Base-by-base conservation (phyloP, 2,329 filamentous ascomycete species). In the Diaporthe sp. region DNA sequence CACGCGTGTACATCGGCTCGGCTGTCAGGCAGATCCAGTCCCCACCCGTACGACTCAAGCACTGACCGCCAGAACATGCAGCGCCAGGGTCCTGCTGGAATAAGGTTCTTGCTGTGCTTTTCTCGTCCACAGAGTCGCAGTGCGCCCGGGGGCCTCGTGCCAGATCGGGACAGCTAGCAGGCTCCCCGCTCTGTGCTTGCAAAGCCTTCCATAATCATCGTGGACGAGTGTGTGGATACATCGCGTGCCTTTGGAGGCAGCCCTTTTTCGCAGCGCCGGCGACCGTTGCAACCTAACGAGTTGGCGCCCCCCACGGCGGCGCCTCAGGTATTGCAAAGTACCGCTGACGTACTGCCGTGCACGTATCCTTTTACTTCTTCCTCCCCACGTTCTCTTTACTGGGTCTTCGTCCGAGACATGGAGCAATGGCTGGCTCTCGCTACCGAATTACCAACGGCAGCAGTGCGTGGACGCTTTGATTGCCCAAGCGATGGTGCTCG, bases 11-110 rank as follows among this genome's bases (percentile, higher is more conserved):
- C 65, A 69, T 31, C n/a, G 49, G 34, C 49, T 69, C 65, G 65
- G 65, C 65, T 69, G 65, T 69, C 65, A 69, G 65, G 65, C 65
- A 59, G 68, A 49, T 59, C 68, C 49, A n/a, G 42, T 59, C 44
- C 55, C 68, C 68, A 71, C 68, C 59, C 68, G 68, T 59, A 71
- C 68, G 68, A 71, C 68, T 69, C 65, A 69, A 69, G 65, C 65
- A 69, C 65, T 71, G 57, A 72, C 70, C 42, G 70, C 57, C 57
- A 62, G 42, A 62, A 62, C 58, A 34, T 55, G 71, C 71, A 55
- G 58, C 46, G 12, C 46, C 58, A 57, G 71, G 71, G 49, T 65
- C 71, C 71, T 65, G 49, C 71, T 73, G 58, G 71, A 69, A 73
- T 65, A 73, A 73, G 71, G 71, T 65, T 73, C 49, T 46, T 44